Conservation (phyloP, 75 land plant species). For the Picea glauca region DNA sequence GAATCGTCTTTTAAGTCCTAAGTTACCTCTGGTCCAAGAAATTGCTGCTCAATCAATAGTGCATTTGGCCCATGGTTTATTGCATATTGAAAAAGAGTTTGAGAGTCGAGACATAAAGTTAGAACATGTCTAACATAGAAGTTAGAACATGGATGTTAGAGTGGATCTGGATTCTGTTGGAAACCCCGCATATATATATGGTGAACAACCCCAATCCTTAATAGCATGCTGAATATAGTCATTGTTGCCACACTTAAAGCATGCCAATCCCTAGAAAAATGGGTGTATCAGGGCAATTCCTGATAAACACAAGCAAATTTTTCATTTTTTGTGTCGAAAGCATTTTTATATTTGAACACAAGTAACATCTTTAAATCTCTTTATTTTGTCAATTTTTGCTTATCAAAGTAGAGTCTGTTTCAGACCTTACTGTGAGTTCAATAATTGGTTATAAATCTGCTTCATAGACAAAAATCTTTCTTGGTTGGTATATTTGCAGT, state of each 20-base stretch:
- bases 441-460: background rate
- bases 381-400: background rate
- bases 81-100: no score
- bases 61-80: no score
- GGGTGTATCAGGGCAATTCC: background rate
- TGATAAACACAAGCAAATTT: background rate
- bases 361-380: no score
- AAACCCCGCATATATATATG: background rate
- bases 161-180: no score
- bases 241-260: background rate
- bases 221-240: background rate
- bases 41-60: no score
- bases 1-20: no score
- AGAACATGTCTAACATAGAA: no score
- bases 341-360: no score
- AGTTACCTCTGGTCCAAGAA: no score
- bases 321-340: background rate
- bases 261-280: background rate
- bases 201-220: background rate
- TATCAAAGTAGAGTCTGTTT: background rate
- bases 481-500: background rate
- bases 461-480: background rate
- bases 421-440: background rate
- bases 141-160: background rate
- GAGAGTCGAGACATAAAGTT: no score